Percentiles rank a stretch among this genome's conserved stretches.
These are phyloP conservation scores for Raphanus hybrid DNA, from an alignment of 441 rosid species.

Conservation along the genomic window DNA sequence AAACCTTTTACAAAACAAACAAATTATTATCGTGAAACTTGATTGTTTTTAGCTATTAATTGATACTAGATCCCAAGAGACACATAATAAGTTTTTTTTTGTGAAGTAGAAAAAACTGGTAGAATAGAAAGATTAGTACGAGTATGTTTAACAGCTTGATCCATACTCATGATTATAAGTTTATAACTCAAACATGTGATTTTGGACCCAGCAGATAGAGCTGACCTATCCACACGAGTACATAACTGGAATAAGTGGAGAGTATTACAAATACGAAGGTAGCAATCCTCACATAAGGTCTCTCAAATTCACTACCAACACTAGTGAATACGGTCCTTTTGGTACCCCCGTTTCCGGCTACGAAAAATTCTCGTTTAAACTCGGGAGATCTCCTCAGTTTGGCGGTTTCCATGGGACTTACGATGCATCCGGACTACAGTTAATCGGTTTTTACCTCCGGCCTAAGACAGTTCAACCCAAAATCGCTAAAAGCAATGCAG, in stretches of 20 bases:
- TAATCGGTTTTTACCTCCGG: conserved; percentile 37
- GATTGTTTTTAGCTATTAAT: too few species aligned
- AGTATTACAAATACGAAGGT: conserved; percentile 33
- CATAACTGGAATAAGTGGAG: conserved; percentile 39
- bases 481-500: conserved; percentile 1
- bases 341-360: conserved; percentile 17
- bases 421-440: conserved; percentile 35
- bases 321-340: conserved; percentile 37
- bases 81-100: too few species aligned
- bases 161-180: conserved; percentile 13
- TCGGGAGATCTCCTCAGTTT: conserved; percentile 39
- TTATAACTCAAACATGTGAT: conserved; percentile 2
- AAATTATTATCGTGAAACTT: too few species aligned
- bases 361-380: conserved; percentile 27
- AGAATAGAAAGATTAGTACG: too few species aligned
- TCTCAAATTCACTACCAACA: conserved; percentile 39
- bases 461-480: conserved; percentile 35
- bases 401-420: conserved; percentile 40
- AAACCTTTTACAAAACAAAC: too few species aligned
- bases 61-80: too few species aligned
- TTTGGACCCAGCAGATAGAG: conserved; percentile 41
- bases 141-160: conserved; percentile 1
- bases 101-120: too few species aligned
- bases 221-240: conserved; percentile 37
- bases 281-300: conserved; percentile 40